Conservation (phyloP, 345 rosid genomes). For the Syzygium aromaticum region DNA sequence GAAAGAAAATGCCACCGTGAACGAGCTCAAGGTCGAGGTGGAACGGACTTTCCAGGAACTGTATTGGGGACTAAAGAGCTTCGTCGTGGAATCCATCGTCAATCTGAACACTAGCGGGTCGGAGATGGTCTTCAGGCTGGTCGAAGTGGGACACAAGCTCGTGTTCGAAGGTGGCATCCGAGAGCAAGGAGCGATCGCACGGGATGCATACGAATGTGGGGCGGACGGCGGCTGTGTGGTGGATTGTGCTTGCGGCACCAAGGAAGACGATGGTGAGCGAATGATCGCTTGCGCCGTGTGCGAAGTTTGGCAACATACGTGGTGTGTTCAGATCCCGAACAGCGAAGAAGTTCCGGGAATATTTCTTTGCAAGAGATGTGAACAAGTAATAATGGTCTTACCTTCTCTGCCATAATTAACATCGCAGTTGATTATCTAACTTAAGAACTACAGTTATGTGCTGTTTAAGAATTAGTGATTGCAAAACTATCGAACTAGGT, state of each 20-base stretch:
- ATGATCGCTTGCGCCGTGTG: slow-evolving; percentile 81
- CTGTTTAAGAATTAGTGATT: background rate
- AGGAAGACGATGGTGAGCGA: slow-evolving; percentile 78
- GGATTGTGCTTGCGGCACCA: slow-evolving; percentile 66
- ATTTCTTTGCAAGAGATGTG: slow-evolving; percentile 80
- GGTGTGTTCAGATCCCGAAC: slow-evolving; percentile 66
- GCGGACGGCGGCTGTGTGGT: slow-evolving; percentile 16
- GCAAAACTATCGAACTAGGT: background rate
- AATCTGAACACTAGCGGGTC: slow-evolving; percentile 28
- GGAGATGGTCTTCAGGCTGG: slow-evolving; percentile 27
- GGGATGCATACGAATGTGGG: slow-evolving; percentile 19
- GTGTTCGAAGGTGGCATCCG: slow-evolving; percentile 39
- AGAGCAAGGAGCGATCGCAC: slow-evolving; percentile 8
- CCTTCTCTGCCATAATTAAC: slow-evolving; percentile 44
- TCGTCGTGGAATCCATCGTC: slow-evolving; percentile 26
- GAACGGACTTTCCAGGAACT: slow-evolving; percentile 55
- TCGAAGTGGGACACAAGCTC: slow-evolving; percentile 36
- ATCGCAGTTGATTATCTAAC: background rate
- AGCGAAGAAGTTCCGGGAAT: slow-evolving; percentile 59
- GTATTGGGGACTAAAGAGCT: slow-evolving; percentile 59
- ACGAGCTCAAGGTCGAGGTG: slow-evolving; percentile 54
- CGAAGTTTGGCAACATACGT: slow-evolving; percentile 83
- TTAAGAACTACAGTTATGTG: background rate
- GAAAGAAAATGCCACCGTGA: slow-evolving; percentile 47
- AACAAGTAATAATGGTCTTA: slow-evolving; percentile 49